Base-by-base conservation (phyloP, 352 stramenopile species). In the Globisporangium heterothallicum region DNA sequence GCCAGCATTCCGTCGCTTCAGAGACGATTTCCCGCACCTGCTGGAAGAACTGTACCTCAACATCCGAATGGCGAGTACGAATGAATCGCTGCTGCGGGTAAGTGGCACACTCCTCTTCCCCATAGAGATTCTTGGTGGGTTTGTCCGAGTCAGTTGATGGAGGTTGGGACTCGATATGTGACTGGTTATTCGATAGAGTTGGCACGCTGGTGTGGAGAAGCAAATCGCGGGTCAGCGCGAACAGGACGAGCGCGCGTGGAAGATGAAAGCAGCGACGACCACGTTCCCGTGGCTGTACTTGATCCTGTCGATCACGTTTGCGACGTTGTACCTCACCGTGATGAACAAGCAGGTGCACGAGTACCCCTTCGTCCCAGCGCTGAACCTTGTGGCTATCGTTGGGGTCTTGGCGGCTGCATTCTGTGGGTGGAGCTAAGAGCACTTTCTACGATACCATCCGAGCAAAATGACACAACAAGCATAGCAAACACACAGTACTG, bases 271-370 rank as follows among this genome's bases (percentile, higher is more conserved):
- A 4, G 49, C 45, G 9, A 42, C 56, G 1, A 42, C 56, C 8
- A 30, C 21, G 18, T 86, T 88, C 58, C 74, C 78, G 18, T 88
- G 74, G 72, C 47, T 80, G 9, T 44, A 74, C 16, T 34, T 88
- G 2, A 69, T 77, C 14, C 59, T 86, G 7, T 46, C 75, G 5
- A 19, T 76, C 16, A 64, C 70, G 21, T 84, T 86, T 55, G 78
- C 68, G 34, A 67, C 66, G 32, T 62, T 85, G 22, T 88, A 84
- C 24, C 58, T 88, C 26, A 63, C 64, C 1, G 22, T 86, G 32
- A 81, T 83, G 70, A 52, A 72, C 46, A 43, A 52, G 3, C 72
- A 70, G 48, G 62, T 72, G 40, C 59, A 70, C 41, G 73, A 82
- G 51, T 78, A 69, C 53, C 46, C 70, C 10, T 43, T 70, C 36